Evolutionary conservation across 2,329 filamentous ascomycete species (phyloP), one percentile per base, ranked within the genome.

Genomic region (Fusarium nanum): DNA sequence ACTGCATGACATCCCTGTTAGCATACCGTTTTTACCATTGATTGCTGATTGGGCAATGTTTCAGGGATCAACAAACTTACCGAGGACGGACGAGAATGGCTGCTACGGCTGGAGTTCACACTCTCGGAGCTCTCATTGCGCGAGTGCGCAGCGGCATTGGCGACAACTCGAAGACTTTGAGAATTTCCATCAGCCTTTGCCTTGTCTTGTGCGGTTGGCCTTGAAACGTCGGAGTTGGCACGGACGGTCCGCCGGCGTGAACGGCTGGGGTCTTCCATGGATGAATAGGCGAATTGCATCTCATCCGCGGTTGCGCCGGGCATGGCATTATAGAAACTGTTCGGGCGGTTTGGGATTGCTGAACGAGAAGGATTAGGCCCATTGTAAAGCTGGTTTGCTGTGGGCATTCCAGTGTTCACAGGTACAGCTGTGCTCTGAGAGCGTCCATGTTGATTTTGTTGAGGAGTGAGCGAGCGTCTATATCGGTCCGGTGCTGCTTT

Each of bases 191-290:
- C 82, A 48, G 40, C n/a, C 25, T 75, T 74, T 53, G 56, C 57
- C 46, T 77, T 77, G 32, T 72, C 69, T 32, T 73, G 70, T 20
- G 60, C 41, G 20, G 40, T 50, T 25, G 68, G 48, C 37, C 74
- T 71, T 16, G 67, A 54, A 18, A 70, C 56, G 25, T 79, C 75
- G 27, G 68, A 68, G 25, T 88, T 85, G 64, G 87, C 80, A 71
- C 93, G 93, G 82, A 97, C 88, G 81, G 94, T 98, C 71, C 94
- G 89, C 76, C 94, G 89, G 73, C 94, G 87, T 80, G 94, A 92
- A 76, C 93, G 87, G 80, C 92, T 93, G 12, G 90, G 87, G 37
- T 91, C 86, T 28, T 95, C 93, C 20, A 87, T 80, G n/a, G 82
- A 78, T 27, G 84, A 78, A 58, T 85, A 83, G 60, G 84, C 88